Base-by-base conservation (phyloP, 768 basidiomycete species). In the Leucosporidium creatinivorum region DNA sequence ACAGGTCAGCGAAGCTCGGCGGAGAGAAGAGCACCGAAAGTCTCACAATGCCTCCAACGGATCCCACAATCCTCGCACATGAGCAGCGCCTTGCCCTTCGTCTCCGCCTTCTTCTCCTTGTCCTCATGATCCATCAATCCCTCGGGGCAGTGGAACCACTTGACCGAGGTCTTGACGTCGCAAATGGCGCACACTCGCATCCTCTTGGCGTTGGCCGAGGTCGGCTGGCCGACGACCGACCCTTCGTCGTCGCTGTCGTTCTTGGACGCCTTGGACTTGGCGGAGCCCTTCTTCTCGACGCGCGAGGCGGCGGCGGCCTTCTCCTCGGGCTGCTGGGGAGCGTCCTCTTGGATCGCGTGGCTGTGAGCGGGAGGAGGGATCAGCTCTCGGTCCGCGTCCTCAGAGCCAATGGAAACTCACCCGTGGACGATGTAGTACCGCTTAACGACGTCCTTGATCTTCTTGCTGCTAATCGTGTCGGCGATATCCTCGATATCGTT, bases 31-130 rank as follows among this genome's bases (percentile, higher is more conserved):
- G 39, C 39, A 44, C 8, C 13, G 39, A 44, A 13, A 2, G 10
- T 17, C 73, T 61, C 49, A 74, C 75, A 76, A 36, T 74, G 74
- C 58, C 75, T 28, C 72, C 73, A 76, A 3, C 73, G 68, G 23
- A 74, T 50, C 0, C 72, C 69, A 57, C 75, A 76, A 6, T 31
- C 44, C 36, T 69, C 66, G 63, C 75, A 76, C 67, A 76, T 69
- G 44, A 71, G 69, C 12, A 62, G 31, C 19, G 63, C 57, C 4
- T 47, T 23, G 52, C 13, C 5, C 36, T 48, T 17, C 44, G 15
- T 44, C 25, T 3, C 36, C 36, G 61, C 61, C 58, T 67, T 44
- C 25, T 3, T 49, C 48, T 64, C 61, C 58, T 67, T 68, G 58
- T 65, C 54, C 3, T 62, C 65, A 15, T 63, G 51, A 25, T 69